Conservation (phyloP, 225 moss, liverwort and hornwort species). For the Neckera pumila region DNA sequence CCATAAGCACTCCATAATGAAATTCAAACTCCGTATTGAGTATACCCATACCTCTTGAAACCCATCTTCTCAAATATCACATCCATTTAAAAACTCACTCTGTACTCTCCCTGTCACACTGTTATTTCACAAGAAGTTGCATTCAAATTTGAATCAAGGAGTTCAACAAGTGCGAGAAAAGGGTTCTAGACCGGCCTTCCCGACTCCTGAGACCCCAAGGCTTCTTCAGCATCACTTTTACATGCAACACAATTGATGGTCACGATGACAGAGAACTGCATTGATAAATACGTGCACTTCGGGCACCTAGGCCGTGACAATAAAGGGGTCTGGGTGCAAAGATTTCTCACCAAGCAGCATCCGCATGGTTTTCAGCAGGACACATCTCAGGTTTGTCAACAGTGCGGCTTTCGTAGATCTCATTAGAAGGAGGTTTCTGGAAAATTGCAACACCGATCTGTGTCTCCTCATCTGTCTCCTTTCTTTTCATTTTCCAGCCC, state of each 20-base stretch:
- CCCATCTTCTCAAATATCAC: not conserved
- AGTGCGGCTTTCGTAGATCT: slow-evolving; percentile 41
- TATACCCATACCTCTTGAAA: not conserved
- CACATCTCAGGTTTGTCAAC: slow-evolving; percentile 61
- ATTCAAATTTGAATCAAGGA: not conserved
- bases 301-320: not conserved
- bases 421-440: slow-evolving; percentile 60
- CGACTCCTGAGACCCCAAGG: not conserved
- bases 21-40: not conserved
- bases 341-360: slow-evolving; percentile 68
- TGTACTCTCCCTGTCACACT: not conserved
- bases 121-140: not conserved
- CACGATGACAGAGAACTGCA: not conserved
- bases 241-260: not conserved
- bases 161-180: not conserved
- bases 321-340: not conserved
- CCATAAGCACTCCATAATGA: not conserved
- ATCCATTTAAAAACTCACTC: not conserved
- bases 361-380: slow-evolving; percentile 44
- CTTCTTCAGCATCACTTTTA: not conserved
- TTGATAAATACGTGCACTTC: not conserved
- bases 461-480: slow-evolving; percentile 43
- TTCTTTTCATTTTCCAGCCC: slow-evolving; percentile 63
- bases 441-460: slow-evolving; percentile 70
- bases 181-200: not conserved